Base-by-base conservation (phyloP, 2,329 filamentous ascomycete genomes). In the Rosellinia necatrix region DNA sequence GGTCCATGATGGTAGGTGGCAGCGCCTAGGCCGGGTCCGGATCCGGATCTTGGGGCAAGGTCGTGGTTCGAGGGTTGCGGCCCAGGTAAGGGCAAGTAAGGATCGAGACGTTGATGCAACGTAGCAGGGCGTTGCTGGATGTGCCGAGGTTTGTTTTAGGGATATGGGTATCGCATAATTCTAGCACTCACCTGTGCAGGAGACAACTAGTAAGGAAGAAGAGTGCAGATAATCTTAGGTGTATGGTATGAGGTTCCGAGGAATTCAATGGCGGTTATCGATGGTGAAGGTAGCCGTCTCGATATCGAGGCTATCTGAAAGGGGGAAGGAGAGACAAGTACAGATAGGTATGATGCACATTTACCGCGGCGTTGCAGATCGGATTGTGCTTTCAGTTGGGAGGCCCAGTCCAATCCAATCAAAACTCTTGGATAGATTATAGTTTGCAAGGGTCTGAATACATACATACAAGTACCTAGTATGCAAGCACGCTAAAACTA, bases 1-100 rank as follows among this genome's bases (percentile, higher is more conserved):
- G 84, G 68, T 88, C 85, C 85, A 88, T 85, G 60, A 61, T 67
- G 58, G 55, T 67, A 58, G n/a, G n/a, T n/a, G n/a, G 55, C 30
- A 52, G 44, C 8, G 32, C 30, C 22, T 30, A 17, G 22, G 22
- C n/a, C n/a, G n/a, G n/a, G n/a, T n/a, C n/a, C n/a, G n/a, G n/a
- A n/a, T n/a, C n/a, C n/a, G n/a, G n/a, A n/a, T n/a, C n/a, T n/a
- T n/a, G n/a, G n/a, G n/a, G n/a, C n/a, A 27, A 12, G 13, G 8
- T 35, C 17, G 40, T 19, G 25, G 32, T 37, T 32, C 19, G 27
- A 44, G 37, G 25, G 12, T n/a, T n/a, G n/a, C n/a, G n/a, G n/a
- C n/a, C n/a, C 27, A 41, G 41, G 35, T 6, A 37, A 42, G 9
- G 37, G 40, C 30, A 29, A 47, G 24, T 22, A 6, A 8, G 29